Percentiles rank a stretch among this genome's conserved stretches.
These are phyloP conservation scores for Rhizophagus sp. DNA, from an alignment of 192 early-diverging fungal genomes.

Conservation along the genomic window DNA sequence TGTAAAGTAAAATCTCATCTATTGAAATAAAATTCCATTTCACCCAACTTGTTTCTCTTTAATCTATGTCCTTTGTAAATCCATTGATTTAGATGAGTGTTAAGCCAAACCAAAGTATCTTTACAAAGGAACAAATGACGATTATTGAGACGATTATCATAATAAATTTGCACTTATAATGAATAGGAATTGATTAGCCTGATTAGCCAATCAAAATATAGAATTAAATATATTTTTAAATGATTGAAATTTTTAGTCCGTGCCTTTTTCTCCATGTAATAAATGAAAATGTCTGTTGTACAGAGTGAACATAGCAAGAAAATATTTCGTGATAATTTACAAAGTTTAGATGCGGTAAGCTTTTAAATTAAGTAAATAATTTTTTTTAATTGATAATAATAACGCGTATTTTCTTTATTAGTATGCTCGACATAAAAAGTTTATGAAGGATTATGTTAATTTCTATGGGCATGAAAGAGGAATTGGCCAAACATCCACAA, in stretches of 20 bases:
- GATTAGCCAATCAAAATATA: too few relatives aligned
- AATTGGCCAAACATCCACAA: not conserved
- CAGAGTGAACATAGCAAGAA: slow-evolving; percentile 28
- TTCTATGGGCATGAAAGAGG: slow-evolving; percentile 38
- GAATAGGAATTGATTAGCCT: too few relatives aligned
- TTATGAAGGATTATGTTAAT: slow-evolving; percentile 59
- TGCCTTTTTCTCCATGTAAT: too few relatives aligned
- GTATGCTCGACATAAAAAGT: slow-evolving; percentile 58
- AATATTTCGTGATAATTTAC: slow-evolving; percentile 42
- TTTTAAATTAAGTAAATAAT: not conserved
- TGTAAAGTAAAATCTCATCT: not conserved
- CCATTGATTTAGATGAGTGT: not conserved
- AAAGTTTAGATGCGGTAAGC: slow-evolving; percentile 49
- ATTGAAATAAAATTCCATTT: not conserved
- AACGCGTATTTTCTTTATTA: slow-evolving; percentile 9
- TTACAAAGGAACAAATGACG: not conserved
- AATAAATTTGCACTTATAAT: too few relatives aligned
- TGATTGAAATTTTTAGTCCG: too few relatives aligned
- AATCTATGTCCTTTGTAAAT: not conserved
- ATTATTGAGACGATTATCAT: not conserved
- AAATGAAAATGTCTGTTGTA: too few relatives aligned
- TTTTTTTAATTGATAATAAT: not conserved
- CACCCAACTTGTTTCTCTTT: not conserved
- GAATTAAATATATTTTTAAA: too few relatives aligned
- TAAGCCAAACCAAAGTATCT: not conserved